A percentile compares a stretch with the other conserved stretches of the same genome.
Conservation (phyloP, 768 basidiomycete genomes). For the Calocera viscosa region DNA sequence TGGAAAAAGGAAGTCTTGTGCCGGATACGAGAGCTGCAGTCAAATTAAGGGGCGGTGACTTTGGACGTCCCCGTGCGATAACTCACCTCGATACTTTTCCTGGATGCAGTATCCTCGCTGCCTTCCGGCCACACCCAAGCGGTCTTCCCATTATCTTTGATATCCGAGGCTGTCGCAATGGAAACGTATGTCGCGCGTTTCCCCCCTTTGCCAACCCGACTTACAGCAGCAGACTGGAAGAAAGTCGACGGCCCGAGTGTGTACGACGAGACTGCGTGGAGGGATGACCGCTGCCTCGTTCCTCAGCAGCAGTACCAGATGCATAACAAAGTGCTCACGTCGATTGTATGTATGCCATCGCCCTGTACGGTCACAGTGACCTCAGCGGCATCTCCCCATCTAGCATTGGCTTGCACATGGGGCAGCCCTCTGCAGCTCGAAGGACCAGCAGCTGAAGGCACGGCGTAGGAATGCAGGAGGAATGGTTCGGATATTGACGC, state of each 20-base stretch:
- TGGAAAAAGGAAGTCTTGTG: not conserved
- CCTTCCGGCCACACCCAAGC: constrained; percentile 5
- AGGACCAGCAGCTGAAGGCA: not conserved
- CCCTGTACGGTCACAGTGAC: not conserved
- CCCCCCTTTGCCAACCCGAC: not conserved
- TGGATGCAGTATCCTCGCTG: constrained; percentile 1
- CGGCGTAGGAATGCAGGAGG: constrained; percentile 1
- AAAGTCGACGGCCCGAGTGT: not conserved
- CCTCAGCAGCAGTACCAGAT: not conserved
- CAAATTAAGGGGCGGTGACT: not conserved
- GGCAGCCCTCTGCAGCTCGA: not conserved
- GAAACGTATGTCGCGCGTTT: not conserved
- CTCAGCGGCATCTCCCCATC: constrained; percentile 5
- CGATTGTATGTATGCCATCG: not conserved
- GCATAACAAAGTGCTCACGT: not conserved
- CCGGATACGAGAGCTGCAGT: not conserved
- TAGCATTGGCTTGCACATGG: not conserved
- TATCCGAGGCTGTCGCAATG: not conserved
- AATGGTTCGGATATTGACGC: not conserved
- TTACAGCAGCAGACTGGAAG: not conserved
- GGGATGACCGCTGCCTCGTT: not conserved
- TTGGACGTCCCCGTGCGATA: not conserved
- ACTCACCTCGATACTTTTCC: not conserved
- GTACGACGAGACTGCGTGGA: not conserved
- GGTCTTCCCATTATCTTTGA: not conserved